Conservation (phyloP, 768 basidiomycete species). For the Termitomyces sp. region DNA sequence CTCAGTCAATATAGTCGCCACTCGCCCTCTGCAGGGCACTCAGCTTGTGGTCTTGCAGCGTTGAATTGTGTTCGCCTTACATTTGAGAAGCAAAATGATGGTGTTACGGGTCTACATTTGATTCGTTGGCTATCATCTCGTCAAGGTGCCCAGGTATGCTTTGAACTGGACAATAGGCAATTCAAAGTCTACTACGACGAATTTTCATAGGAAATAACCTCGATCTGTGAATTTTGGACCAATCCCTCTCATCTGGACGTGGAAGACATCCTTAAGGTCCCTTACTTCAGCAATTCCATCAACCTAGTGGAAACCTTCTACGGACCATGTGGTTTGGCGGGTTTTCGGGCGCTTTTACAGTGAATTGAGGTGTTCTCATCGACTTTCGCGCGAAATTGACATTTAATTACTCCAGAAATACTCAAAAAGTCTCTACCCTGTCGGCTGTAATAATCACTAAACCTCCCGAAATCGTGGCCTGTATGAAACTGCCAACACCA, state of each 20-base stretch:
- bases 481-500: slow-evolving; percentile 32
- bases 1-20: slow-evolving; percentile 51
- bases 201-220: slow-evolving; percentile 42
- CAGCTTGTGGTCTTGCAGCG: slow-evolving; percentile 64
- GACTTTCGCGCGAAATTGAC: neutral
- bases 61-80: slow-evolving; percentile 56
- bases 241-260: slow-evolving; percentile 49
- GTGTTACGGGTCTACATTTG: slow-evolving; percentile 24
- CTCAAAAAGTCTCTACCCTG: slow-evolving; percentile 21
- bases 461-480: slow-evolving; percentile 64
- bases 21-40: slow-evolving; percentile 25
- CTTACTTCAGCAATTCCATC: slow-evolving; percentile 41
- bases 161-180: neutral
- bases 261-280: slow-evolving; percentile 44
- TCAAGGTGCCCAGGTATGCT: slow-evolving; percentile 30
- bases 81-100: slow-evolving; percentile 29
- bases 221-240: slow-evolving; percentile 55
- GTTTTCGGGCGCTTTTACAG: slow-evolving; percentile 25
- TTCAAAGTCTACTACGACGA: neutral
- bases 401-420: slow-evolving; percentile 14
- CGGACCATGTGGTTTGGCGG: slow-evolving; percentile 27
- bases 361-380: slow-evolving; percentile 13
- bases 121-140: slow-evolving; percentile 27
- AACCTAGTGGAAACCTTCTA: slow-evolving; percentile 28
- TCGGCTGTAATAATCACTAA: slow-evolving; percentile 55